Base-by-base conservation (phyloP, 2,329 filamentous ascomycete genomes). In the Diaporthe citri region DNA sequence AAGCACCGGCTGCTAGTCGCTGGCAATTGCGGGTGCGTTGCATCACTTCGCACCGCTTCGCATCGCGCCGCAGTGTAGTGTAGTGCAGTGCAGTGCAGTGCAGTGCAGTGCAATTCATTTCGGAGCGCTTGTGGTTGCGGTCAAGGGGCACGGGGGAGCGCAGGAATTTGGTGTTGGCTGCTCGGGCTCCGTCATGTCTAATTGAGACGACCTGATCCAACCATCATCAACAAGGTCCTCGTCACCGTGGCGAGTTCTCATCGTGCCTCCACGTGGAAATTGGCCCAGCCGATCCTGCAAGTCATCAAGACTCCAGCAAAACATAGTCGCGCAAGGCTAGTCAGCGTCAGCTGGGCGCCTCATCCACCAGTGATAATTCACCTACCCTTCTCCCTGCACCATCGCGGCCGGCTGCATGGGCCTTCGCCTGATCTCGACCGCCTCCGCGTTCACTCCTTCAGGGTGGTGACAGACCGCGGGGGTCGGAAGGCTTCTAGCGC, bases 281-380 rank as follows among this genome's bases (percentile, higher is more conserved):
- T 67, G 72, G 72, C 72, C 46, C 64, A 56, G 73, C 13, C 73
- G 67, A 57, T 74, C 73, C 73, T 71, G 67, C 73, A 72, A 59
- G 73, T 48, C 71, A 73, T n/a, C 55, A 28, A 55, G 15, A 22
- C 56, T 56, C 43, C 55, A 46, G 72, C 62, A 60, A 48, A 25
- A 52, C 39, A 46, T 62, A n/a, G 51, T 67, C 71, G 72, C 41
- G 56, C 69, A 70, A 64, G 75, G 75, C 75, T 70, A 74, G 60
- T 64, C 56, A 70, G 25, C n/a, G 41, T 67, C 64, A 36, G 46
- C 64, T 52, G 46, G 72, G 74, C 72, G 56, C 67, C 62, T 72
- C 52, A 70, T 59, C 57, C 56, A 55, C 57, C 36, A 67, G 46
- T 67, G 43, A 39, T 34, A 67, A 28, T 46, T 34, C 34, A 48